Evolutionary conservation across 1,139 yeast genomes (phyloP).

Genomic region (Suhomyces panamericanus): DNA sequence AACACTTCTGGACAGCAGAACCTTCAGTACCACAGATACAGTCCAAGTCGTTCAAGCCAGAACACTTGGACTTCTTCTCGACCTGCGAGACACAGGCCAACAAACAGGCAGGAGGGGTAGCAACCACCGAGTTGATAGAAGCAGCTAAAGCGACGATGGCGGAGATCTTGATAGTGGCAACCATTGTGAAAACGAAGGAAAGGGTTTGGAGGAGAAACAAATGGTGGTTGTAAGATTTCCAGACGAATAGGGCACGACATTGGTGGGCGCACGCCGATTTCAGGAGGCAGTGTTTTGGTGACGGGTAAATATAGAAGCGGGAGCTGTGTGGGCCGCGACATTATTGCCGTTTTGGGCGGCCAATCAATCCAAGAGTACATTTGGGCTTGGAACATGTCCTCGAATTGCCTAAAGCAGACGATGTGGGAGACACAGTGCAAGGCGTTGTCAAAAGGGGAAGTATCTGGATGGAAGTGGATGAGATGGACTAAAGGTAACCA

Average conservation of each 20-base stretch:
- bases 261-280: slow-evolving; percentile 1
- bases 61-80: slow-evolving; percentile 53
- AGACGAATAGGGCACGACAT: slow-evolving; percentile 6
- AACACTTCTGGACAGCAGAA: slow-evolving; percentile 55
- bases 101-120: slow-evolving; percentile 87
- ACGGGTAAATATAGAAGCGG: slow-evolving; percentile 4
- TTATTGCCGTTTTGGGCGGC: slow-evolving; percentile 7
- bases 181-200: slow-evolving; percentile 15
- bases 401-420: no score
- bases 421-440: no score
- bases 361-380: neutral
- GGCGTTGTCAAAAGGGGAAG: no score
- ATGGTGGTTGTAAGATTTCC: slow-evolving; percentile 1
- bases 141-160: slow-evolving; percentile 53
- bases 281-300: neutral
- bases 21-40: slow-evolving; percentile 65
- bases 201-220: neutral
- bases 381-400: no score
- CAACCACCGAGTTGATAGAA: slow-evolving; percentile 51
- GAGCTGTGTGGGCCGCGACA: slow-evolving; percentile 9
- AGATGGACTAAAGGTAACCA: no score
- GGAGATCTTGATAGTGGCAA: slow-evolving; percentile 34
- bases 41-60: slow-evolving; percentile 56
- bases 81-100: slow-evolving; percentile 83
- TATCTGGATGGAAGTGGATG: no score